These are phyloP conservation scores for Emmonsiellopsis sp. DNA, from an alignment of 2,329 filamentous ascomycete species.

Conservation along the genomic window DNA sequence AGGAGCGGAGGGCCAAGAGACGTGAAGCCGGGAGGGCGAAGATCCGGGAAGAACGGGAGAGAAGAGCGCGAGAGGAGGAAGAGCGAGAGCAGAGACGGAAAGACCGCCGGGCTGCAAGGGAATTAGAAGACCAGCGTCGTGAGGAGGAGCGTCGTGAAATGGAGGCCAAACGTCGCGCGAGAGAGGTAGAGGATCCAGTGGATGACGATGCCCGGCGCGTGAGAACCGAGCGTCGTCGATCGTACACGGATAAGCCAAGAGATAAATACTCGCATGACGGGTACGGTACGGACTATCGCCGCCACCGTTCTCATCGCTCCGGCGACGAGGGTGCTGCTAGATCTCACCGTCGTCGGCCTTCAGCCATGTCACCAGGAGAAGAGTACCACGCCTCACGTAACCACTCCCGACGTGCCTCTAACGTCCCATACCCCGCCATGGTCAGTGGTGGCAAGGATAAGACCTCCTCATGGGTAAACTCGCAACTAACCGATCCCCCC, in stretches of 20 bases:
- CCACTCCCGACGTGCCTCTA: conserved; percentile 13
- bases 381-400: conserved; percentile 26
- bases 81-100: conserved; percentile 48
- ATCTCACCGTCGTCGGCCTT: conserved; percentile 28
- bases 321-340: conserved; percentile 22
- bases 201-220: conserved; percentile 10
- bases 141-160: conserved; percentile 25
- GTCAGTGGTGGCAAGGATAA: conserved; percentile 36
- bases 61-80: conserved; percentile 34
- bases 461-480: conserved; percentile 43
- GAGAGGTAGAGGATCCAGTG: conserved; percentile 19
- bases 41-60: conserved; percentile 29
- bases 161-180: conserved; percentile 26
- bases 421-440: conserved; percentile 19
- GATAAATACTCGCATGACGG: conserved; percentile 21
- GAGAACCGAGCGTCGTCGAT: conserved; percentile 24
- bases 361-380: conserved; percentile 19
- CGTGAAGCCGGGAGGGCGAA: conserved; percentile 43
- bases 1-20: conserved; percentile 39
- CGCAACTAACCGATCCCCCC: conserved; percentile 39
- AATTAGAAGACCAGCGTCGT: conserved; percentile 24
- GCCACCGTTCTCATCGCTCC: conserved; percentile 23
- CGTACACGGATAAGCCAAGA: conserved; percentile 19
- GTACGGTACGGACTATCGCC: conserved; percentile 19
- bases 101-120: conserved; percentile 45